phyloP scores from a whole-genome alignment of 2,329 filamentous ascomycete genomes.

The Colletotrichum caudatum region DNA sequence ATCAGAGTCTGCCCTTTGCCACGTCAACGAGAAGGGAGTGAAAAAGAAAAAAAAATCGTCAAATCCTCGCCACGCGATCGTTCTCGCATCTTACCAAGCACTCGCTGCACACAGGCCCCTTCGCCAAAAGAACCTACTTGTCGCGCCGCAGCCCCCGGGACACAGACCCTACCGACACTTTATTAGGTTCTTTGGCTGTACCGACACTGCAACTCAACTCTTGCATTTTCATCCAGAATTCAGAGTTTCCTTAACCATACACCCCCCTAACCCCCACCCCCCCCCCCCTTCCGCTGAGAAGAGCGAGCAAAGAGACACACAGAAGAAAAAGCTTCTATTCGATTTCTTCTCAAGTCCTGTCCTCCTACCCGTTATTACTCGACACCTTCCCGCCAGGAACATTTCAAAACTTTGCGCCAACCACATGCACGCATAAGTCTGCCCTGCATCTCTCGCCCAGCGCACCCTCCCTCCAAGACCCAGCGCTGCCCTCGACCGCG shows the following conservation, averaged over 20 bases:
- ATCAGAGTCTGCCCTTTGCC: slow-evolving; percentile 1
- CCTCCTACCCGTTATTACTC: slow-evolving; percentile 33
- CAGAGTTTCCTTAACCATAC: slow-evolving; percentile 38
- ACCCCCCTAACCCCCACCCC: slow-evolving; percentile 34
- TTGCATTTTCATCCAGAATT: slow-evolving; percentile 40
- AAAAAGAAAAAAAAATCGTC: neutral
- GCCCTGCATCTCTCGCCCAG: slow-evolving; percentile 55
- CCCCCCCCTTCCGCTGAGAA: slow-evolving; percentile 21
- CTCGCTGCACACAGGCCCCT: slow-evolving; percentile 31
- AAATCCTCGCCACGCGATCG: slow-evolving; percentile 23
- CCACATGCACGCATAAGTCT: slow-evolving; percentile 64
- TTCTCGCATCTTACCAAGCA: slow-evolving; percentile 30
- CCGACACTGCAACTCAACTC: slow-evolving; percentile 39
- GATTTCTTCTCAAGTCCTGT: slow-evolving; percentile 33
- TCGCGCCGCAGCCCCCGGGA: slow-evolving; percentile 30
- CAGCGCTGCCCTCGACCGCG: slow-evolving; percentile 49
- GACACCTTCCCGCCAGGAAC: slow-evolving; percentile 37
- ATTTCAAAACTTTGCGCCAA: slow-evolving; percentile 55
- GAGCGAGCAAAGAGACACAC: slow-evolving; percentile 21
- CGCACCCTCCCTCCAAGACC: slow-evolving; percentile 53
- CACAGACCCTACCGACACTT: slow-evolving; percentile 37
- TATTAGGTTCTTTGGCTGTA: slow-evolving; percentile 40
- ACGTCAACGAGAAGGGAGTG: neutral
- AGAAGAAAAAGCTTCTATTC: slow-evolving; percentile 40
- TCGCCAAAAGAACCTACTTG: slow-evolving; percentile 33